Conservation (phyloP, 1,284 basidiomycete species). For the Rhodofomes roseus region DNA sequence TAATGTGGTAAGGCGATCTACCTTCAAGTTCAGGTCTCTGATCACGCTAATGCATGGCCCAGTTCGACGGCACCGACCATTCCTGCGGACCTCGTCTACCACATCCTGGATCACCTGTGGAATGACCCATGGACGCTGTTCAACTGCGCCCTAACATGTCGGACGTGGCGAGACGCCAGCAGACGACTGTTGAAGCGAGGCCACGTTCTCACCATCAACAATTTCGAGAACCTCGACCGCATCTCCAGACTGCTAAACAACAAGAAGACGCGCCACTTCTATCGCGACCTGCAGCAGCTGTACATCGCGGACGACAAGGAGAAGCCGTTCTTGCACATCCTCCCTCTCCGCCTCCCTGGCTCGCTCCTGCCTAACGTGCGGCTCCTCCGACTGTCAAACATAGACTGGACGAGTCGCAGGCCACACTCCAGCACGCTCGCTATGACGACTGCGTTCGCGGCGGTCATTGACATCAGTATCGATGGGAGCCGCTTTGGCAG, state of each 20-base stretch:
- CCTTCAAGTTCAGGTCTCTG: no score
- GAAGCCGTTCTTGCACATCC: background rate
- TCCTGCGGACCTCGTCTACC: background rate
- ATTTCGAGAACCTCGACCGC: background rate
- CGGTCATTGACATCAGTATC: background rate
- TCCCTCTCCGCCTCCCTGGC: background rate
- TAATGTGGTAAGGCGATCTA: no score
- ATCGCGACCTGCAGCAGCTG: background rate
- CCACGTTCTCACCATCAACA: background rate
- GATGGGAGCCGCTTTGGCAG: background rate
- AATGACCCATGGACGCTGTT: background rate
- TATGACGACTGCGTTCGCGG: background rate
- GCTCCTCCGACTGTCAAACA: background rate
- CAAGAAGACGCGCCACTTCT: background rate
- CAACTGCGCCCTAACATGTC: background rate
- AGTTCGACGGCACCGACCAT: background rate
- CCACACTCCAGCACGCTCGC: background rate
- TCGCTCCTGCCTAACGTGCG: background rate
- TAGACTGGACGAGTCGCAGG: background rate
- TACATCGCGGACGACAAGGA: background rate
- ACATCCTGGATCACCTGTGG: background rate
- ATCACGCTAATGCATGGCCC: background rate
- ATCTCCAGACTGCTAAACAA: background rate
- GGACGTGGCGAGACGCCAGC: background rate
- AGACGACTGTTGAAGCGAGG: background rate